phyloP scores from a whole-genome alignment of 495 filamentous ascomycete species.

The Penicillium tannophilum region DNA sequence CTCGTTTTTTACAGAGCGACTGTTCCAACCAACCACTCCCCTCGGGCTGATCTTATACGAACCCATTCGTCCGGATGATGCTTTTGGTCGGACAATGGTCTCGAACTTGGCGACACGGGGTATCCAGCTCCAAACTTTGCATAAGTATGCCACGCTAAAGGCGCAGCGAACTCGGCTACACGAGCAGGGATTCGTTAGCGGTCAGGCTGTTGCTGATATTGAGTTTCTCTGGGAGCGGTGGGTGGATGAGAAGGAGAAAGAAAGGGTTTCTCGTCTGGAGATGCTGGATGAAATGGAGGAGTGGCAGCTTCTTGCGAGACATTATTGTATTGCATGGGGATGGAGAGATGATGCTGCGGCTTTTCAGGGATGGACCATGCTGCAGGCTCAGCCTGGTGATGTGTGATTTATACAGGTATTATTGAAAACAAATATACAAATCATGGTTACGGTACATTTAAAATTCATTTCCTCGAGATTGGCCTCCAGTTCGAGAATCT shows the following conservation, averaged over 20 bases:
- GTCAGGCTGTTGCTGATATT: slow-evolving; percentile 66
- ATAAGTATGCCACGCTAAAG: slow-evolving; percentile 63
- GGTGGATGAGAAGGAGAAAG: slow-evolving; percentile 72
- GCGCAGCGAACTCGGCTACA: slow-evolving; percentile 68
- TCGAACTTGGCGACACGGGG: slow-evolving; percentile 83
- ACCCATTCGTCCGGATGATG: slow-evolving; percentile 76
- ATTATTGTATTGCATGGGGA: slow-evolving; percentile 91
- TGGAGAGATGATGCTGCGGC: slow-evolving; percentile 55
- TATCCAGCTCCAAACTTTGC: slow-evolving; percentile 81
- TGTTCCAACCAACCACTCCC: slow-evolving; percentile 38
- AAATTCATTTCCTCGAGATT: too few species aligned
- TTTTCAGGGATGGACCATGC: slow-evolving; percentile 44
- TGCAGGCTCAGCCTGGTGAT: slow-evolving; percentile 31
- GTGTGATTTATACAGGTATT: slow-evolving; percentile 4
- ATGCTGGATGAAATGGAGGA: slow-evolving; percentile 96
- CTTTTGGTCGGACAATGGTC: slow-evolving; percentile 90
- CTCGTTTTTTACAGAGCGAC: slow-evolving; percentile 62
- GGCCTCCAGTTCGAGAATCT: too few species aligned
- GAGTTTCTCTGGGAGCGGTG: slow-evolving; percentile 75
- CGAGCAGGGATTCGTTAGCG: slow-evolving; percentile 58
- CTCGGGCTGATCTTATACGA: slow-evolving; percentile 83
- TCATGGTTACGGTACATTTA: too few species aligned
- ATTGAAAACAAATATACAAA: slow-evolving; percentile 6
- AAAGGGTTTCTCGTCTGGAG: slow-evolving; percentile 75
- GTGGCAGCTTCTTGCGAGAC: slow-evolving; percentile 81